A percentile compares a stretch with the other conserved stretches of the same genome.
Conservation (phyloP, 306 rosid genomes). For the Quercus dentata region DNA sequence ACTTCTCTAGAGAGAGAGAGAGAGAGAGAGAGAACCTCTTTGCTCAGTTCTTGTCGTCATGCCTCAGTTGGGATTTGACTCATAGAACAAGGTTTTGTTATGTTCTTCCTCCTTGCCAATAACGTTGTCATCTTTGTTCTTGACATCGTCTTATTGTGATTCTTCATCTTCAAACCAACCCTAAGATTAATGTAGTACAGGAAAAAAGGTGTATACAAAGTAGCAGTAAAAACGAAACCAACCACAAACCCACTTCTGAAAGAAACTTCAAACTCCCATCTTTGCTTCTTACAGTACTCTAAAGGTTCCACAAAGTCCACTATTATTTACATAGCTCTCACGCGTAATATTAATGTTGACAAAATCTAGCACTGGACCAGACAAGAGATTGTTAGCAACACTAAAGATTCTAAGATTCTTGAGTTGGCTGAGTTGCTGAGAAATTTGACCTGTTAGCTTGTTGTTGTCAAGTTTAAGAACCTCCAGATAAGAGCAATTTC, state of each 20-base stretch:
- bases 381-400: slow-evolving; percentile 11
- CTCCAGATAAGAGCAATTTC: background rate
- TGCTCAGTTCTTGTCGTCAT: background rate
- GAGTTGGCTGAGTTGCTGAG: background rate
- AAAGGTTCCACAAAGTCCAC: slow-evolving; percentile 26
- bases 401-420: background rate
- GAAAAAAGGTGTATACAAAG: background rate
- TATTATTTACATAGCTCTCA: slow-evolving; percentile 27
- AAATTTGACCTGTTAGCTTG: background rate
- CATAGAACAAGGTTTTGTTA: background rate
- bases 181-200: background rate
- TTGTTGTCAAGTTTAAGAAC: slow-evolving; percentile 9
- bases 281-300: background rate
- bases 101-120: slow-evolving; percentile 2
- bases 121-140: background rate
- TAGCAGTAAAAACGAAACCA: slow-evolving; percentile 23
- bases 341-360: background rate
- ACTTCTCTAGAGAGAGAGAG: no score
- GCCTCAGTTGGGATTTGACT: slow-evolving; percentile 8
- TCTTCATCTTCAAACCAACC: background rate
- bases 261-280: slow-evolving; percentile 2
- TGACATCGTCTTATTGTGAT: background rate
- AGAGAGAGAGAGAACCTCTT: slow-evolving; percentile 27
- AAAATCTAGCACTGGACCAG: background rate
- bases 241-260: slow-evolving; percentile 21